Evolutionary conservation across 345 rosid genomes (phyloP).

Genomic region (Melaleuca alternifolia): DNA sequence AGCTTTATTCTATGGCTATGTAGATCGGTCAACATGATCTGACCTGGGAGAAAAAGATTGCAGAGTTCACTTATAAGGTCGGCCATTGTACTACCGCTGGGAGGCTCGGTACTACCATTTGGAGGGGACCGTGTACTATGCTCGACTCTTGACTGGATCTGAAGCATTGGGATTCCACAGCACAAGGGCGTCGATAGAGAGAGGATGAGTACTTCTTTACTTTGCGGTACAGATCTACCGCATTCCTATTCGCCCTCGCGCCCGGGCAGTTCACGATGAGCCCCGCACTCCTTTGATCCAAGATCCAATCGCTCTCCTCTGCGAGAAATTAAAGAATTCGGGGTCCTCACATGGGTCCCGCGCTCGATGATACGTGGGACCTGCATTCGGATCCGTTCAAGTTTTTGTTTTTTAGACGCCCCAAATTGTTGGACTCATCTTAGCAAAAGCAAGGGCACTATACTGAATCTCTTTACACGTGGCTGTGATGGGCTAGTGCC

Average conservation of each 20-base stretch:
- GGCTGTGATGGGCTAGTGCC: accelerated
- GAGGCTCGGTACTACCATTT: not conserved
- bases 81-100: not conserved
- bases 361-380: not conserved
- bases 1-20: not conserved
- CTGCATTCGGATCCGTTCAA: not conserved
- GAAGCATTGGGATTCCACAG: not conserved
- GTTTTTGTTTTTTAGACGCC: not conserved
- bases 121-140: not conserved
- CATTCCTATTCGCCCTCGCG: not conserved
- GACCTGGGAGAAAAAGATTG: not conserved
- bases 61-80: not conserved
- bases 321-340: not conserved
- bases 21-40: not conserved
- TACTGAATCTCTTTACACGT: not conserved
- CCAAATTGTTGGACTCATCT: not conserved
- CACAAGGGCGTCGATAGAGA: not conserved
- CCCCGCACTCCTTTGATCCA: not conserved
- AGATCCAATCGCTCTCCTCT: not conserved
- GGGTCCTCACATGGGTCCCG: not conserved
- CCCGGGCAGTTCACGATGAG: not conserved
- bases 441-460: not conserved
- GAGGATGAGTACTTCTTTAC: not conserved
- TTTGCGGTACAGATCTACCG: not conserved
- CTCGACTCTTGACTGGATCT: not conserved